Evolutionary conservation across 2,329 filamentous ascomycete genomes (phyloP).

Genomic region (Calonectria pteridis): DNA sequence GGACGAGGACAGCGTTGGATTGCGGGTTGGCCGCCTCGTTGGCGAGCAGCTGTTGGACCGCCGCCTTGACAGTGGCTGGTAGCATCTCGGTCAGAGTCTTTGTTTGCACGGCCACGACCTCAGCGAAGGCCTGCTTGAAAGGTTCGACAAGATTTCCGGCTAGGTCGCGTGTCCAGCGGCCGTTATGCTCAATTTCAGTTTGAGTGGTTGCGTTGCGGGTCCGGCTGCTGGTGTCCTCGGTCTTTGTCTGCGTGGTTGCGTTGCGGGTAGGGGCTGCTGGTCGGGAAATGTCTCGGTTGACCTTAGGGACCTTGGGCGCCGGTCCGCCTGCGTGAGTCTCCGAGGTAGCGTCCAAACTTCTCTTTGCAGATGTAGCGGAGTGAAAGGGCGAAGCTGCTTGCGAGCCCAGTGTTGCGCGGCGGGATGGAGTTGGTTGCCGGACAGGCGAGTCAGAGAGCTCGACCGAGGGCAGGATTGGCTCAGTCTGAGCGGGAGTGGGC

Average conservation of each 20-base stretch:
- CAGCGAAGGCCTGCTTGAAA: background rate
- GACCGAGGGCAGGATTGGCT: background rate
- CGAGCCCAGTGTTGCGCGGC: background rate
- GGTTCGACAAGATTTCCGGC: background rate
- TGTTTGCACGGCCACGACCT: background rate
- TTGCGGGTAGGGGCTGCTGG: background rate
- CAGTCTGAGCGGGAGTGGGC: background rate
- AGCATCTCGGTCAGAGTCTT: background rate
- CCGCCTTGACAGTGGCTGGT: background rate
- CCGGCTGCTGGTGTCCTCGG: background rate
- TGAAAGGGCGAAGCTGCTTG: background rate
- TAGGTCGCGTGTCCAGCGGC: background rate
- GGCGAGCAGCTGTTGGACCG: background rate
- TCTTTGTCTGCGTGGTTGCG: too few species aligned
- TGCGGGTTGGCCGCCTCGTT: background rate
- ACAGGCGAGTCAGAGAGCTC: background rate
- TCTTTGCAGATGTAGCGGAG: background rate
- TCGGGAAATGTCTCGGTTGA: background rate
- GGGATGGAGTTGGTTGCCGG: background rate
- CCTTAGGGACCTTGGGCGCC: background rate
- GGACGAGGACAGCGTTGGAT: background rate
- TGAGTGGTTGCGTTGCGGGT: conserved; percentile 10
- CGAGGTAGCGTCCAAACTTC: background rate
- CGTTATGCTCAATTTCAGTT: background rate
- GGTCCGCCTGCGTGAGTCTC: background rate